phyloP scores from a whole-genome alignment of 805 yeast species.

The Scheffersomyces spartinae region DNA sequence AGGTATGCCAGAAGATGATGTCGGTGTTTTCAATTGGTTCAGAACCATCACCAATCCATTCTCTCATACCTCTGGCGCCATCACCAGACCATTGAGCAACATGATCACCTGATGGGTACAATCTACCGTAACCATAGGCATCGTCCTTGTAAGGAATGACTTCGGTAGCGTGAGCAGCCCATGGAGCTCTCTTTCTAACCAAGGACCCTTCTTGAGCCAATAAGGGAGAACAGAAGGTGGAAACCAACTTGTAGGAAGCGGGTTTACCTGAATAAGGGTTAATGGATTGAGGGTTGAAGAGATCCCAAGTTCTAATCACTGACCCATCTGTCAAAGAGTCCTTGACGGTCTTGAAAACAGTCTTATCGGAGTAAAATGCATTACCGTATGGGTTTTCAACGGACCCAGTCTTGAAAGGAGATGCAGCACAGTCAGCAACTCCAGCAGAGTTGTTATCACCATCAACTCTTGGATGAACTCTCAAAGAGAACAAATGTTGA shows the following conservation, averaged over 20 bases:
- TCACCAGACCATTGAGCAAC: slow-evolving; percentile 69
- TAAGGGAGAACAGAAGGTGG: slow-evolving; percentile 62
- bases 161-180: slow-evolving; percentile 58
- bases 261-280: slow-evolving; percentile 68
- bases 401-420: slow-evolving; percentile 51
- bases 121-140: slow-evolving; percentile 38
- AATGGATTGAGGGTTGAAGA: slow-evolving; percentile 58
- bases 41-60: slow-evolving; percentile 55
- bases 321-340: slow-evolving; percentile 56
- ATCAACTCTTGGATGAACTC: slow-evolving; percentile 73
- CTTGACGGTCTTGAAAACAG: slow-evolving; percentile 54
- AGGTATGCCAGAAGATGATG: slow-evolving; percentile 67
- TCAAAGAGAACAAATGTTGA: slow-evolving; percentile 70
- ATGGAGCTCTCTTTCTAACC: slow-evolving; percentile 72
- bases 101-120: slow-evolving; percentile 74
- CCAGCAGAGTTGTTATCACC: slow-evolving; percentile 73
- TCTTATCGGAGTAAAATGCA: slow-evolving; percentile 56
- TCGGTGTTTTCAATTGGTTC: slow-evolving; percentile 57
- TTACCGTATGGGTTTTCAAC: slow-evolving; percentile 69
- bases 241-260: slow-evolving; percentile 64
- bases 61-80: slow-evolving; percentile 52
- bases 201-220: slow-evolving; percentile 65
- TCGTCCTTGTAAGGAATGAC: slow-evolving; percentile 63
- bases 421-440: slow-evolving; percentile 48
- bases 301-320: slow-evolving; percentile 63